Percentiles rank a stretch among this genome's conserved stretches.
Conservation (phyloP, 2,329 filamentous ascomycete genomes). For the Fonsecaea nubica region DNA sequence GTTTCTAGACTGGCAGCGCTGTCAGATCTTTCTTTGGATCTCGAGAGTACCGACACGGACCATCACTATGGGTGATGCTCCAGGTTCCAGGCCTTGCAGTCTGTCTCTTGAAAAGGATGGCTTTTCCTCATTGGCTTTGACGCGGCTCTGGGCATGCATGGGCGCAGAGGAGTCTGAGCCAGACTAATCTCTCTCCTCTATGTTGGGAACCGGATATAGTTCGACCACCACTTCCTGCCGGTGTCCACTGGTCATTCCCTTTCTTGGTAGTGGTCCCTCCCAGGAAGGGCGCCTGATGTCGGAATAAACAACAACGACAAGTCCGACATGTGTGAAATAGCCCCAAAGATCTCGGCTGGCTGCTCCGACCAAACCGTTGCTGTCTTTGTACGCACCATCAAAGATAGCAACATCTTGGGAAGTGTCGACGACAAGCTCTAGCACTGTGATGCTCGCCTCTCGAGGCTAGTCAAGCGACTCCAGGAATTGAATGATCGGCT, state of each 20-base stretch:
- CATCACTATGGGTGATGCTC: background rate
- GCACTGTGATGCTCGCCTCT: background rate
- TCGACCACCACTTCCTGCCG: background rate
- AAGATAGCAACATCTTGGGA: background rate
- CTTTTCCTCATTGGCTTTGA: conserved; percentile 4
- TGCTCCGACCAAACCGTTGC: background rate
- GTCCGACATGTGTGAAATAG: background rate
- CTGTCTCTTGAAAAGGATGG: background rate
- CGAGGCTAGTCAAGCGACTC: background rate
- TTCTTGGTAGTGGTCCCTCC: background rate
- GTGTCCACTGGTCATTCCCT: background rate
- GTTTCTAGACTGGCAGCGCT: background rate
- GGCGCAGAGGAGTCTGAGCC: background rate
- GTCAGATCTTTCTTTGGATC: background rate
- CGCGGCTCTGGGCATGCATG: background rate
- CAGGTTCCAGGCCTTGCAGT: background rate
- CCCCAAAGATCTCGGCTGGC: background rate
- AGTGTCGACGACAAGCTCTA: background rate
- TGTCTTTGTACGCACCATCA: background rate
- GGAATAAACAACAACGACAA: background rate
- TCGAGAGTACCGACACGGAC: background rate
- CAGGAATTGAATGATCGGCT: background rate
- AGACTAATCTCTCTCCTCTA: background rate
- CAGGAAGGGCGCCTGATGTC: background rate
- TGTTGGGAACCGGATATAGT: conserved; percentile 4